phyloP scores from a whole-genome alignment of 1,284 basidiomycete genomes.

The Polyporus tsugae region DNA sequence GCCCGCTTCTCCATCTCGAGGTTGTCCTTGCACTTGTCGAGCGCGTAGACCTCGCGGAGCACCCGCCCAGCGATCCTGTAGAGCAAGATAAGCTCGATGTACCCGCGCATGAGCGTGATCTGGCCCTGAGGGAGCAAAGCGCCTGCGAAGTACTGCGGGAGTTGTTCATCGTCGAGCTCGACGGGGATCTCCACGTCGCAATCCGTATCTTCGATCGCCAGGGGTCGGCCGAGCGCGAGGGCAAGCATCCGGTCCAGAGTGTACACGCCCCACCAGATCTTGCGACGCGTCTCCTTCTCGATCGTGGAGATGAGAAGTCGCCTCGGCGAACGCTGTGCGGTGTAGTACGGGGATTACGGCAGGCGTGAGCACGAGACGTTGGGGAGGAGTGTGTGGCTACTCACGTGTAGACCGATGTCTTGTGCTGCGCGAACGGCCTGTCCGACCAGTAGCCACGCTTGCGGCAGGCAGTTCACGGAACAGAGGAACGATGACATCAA shows the following conservation, averaged over 20 bases:
- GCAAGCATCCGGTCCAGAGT: slow-evolving; percentile 90
- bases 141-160: slow-evolving; percentile 76
- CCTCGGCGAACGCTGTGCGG: slow-evolving; percentile 76
- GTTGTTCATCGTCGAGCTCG: slow-evolving; percentile 80
- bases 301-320: slow-evolving; percentile 73
- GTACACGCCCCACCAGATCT: slow-evolving; percentile 93
- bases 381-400: slow-evolving; percentile 41
- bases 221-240: slow-evolving; percentile 82
- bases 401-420: slow-evolving; percentile 88
- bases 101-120: slow-evolving; percentile 82
- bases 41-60: slow-evolving; percentile 81
- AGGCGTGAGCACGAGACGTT: slow-evolving; percentile 30
- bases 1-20: slow-evolving; percentile 77
- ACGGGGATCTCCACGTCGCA: slow-evolving; percentile 85
- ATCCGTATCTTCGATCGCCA: slow-evolving; percentile 82
- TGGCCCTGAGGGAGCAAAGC: slow-evolving; percentile 60
- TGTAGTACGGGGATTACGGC: slow-evolving; percentile 20
- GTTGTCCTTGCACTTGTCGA: slow-evolving; percentile 77
- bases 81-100: slow-evolving; percentile 76
- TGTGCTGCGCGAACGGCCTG: slow-evolving; percentile 89
- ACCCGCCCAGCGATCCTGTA: slow-evolving; percentile 87
- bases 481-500: slow-evolving; percentile 90
- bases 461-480: slow-evolving; percentile 89
- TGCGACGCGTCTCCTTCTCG: slow-evolving; percentile 87
- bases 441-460: slow-evolving; percentile 89